A percentile compares a stretch with the other conserved stretches of the same genome.
Conservation (phyloP, 768 basidiomycete species). For the Pholiota molesta region DNA sequence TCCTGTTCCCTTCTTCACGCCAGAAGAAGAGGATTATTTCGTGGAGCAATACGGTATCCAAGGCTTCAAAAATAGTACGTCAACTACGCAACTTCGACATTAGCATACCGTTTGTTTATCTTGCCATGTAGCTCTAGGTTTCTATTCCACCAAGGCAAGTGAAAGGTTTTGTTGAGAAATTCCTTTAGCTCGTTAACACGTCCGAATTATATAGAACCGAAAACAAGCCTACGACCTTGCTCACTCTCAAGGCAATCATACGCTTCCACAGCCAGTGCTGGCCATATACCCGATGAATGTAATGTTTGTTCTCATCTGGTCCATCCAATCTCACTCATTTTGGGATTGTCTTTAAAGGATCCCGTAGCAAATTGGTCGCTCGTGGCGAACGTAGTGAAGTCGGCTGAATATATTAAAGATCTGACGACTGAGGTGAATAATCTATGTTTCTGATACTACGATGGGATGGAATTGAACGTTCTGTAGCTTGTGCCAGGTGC, state of each 20-base stretch:
- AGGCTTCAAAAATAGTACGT: constrained; percentile 65
- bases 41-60: constrained; percentile 61
- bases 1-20: constrained; percentile 60
- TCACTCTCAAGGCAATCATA: constrained; percentile 48
- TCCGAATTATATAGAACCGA: constrained; percentile 38
- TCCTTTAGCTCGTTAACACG: not conserved
- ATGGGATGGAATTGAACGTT: not conserved
- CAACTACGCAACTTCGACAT: not conserved
- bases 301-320: constrained; percentile 7
- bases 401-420: constrained; percentile 39
- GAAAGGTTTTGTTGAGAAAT: not conserved
- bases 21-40: constrained; percentile 71
- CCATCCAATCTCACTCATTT: not conserved
- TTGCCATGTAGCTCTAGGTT: constrained; percentile 55
- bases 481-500: constrained; percentile 53
- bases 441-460: not conserved
- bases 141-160: constrained; percentile 59
- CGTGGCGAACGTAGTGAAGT: constrained; percentile 36
- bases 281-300: constrained; percentile 44
- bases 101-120: not conserved
- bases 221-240: constrained; percentile 40
- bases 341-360: constrained; percentile 35
- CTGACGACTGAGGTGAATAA: constrained; percentile 39
- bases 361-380: constrained; percentile 49
- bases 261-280: constrained; percentile 45